These are phyloP conservation scores for Spathaspora arborariae DNA, from an alignment of 805 yeast species.

Conservation along the genomic window DNA sequence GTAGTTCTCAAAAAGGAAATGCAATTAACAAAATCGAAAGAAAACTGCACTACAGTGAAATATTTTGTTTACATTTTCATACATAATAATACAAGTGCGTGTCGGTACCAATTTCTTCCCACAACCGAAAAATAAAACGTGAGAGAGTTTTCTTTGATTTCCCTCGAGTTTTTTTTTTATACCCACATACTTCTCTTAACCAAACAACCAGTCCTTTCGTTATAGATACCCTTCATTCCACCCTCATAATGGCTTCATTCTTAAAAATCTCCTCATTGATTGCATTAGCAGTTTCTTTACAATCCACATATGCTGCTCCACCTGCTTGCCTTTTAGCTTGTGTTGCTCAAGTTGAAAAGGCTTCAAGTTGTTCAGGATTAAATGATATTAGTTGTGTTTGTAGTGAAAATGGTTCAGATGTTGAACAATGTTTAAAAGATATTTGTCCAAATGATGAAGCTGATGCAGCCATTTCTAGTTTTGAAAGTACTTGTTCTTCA, in stretches of 20 bases:
- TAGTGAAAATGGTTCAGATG: constrained; percentile 46
- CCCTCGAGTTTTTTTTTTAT: neutral
- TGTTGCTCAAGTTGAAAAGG: constrained; percentile 66
- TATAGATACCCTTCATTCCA: neutral
- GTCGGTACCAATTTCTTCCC: neutral
- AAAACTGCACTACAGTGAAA: neutral
- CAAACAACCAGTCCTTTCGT: neutral
- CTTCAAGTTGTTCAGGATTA: constrained; percentile 54
- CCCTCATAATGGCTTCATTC: constrained; percentile 7
- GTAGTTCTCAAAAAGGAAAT: neutral
- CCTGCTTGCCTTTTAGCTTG: constrained; percentile 93
- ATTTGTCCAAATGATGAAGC: constrained; percentile 66
- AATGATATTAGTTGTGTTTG: constrained; percentile 70
- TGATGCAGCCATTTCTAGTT: constrained; percentile 56
- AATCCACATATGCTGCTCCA: constrained; percentile 62
- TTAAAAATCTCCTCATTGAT: constrained; percentile 20
- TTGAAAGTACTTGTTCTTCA: constrained; percentile 47
- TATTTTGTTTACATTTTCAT: neutral
- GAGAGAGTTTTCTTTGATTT: neutral
- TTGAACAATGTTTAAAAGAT: constrained; percentile 59
- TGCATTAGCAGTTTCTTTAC: constrained; percentile 38
- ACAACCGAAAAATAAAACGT: constrained; percentile 1
- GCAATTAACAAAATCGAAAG: neutral
- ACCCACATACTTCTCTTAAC: neutral
- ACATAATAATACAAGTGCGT: neutral